Evolutionary conservation across 495 filamentous ascomycete genomes (phyloP).

Genomic region (Aspergillus panamensis): DNA sequence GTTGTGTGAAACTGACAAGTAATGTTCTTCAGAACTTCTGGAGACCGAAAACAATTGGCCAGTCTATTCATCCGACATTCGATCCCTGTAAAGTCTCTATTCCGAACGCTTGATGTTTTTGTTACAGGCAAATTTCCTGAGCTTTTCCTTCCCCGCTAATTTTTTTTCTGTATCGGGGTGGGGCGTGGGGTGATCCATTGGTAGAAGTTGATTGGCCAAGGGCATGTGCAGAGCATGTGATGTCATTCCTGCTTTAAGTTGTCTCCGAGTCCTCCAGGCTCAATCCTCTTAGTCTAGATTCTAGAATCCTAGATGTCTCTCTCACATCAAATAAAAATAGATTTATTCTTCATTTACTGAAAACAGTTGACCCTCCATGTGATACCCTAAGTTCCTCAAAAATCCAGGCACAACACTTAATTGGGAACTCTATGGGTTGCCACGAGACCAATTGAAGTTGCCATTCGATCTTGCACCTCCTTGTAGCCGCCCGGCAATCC

Average conservation of each 20-base stretch:
- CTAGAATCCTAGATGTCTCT: background rate
- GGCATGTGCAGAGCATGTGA: constrained; percentile 9
- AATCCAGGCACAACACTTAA: background rate
- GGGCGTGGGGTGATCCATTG: constrained; percentile 5
- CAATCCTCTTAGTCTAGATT: background rate
- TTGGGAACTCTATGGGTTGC: background rate
- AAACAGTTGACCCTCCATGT: background rate
- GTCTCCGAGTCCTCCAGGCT: background rate
- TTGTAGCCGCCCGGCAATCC: constrained; percentile 12
- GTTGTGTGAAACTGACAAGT: background rate
- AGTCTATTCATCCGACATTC: background rate
- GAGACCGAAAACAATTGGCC: background rate
- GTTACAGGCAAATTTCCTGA: background rate
- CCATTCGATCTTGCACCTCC: background rate
- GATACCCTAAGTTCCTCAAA: background rate
- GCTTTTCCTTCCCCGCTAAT: constrained; percentile 25
- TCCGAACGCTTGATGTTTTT: background rate
- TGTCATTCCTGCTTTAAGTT: constrained; percentile 11
- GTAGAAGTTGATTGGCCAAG: constrained; percentile 19
- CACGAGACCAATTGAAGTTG: constrained; percentile 5
- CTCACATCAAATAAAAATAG: background rate
- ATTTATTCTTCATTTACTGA: background rate
- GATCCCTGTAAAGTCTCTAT: background rate
- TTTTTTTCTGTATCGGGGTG: constrained; percentile 21
- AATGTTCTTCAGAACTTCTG: background rate